Conservation (phyloP, 495 filamentous ascomycete species). For the Trichoderma erinaceum region DNA sequence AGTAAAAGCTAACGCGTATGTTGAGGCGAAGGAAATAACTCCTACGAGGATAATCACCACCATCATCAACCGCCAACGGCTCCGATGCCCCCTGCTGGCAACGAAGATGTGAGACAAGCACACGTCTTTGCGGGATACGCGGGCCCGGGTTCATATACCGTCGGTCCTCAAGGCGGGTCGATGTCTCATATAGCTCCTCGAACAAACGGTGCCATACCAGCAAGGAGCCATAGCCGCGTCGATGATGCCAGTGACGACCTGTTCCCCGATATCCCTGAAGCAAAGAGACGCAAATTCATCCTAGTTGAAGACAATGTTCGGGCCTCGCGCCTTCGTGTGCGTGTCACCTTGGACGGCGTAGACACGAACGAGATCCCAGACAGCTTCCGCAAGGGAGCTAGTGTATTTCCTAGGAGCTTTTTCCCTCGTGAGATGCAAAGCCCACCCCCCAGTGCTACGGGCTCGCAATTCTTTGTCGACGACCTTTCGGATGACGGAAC, state of each 20-base stretch:
- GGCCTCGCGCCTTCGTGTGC: slow-evolving; percentile 70
- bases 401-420: slow-evolving; percentile 84
- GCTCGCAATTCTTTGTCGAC: slow-evolving; percentile 59
- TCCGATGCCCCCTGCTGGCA: slow-evolving; percentile 37
- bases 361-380: slow-evolving; percentile 92
- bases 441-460: slow-evolving; percentile 59
- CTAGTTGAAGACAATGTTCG: slow-evolving; percentile 83
- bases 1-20: slow-evolving; percentile 20
- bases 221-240: slow-evolving; percentile 21
- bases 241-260: slow-evolving; percentile 55
- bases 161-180: slow-evolving; percentile 44
- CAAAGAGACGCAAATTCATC: slow-evolving; percentile 92
- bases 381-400: slow-evolving; percentile 79
- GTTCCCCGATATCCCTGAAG: slow-evolving; percentile 78
- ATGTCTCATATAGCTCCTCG: slow-evolving; percentile 57
- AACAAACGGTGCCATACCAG: neutral
- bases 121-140: slow-evolving; percentile 77
- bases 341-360: slow-evolving; percentile 79
- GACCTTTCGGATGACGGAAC: slow-evolving; percentile 55
- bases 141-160: slow-evolving; percentile 50
- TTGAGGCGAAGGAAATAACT: slow-evolving; percentile 45
- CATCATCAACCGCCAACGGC: slow-evolving; percentile 55
- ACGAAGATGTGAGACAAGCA: slow-evolving; percentile 60
- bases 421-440: slow-evolving; percentile 82
- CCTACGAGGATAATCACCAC: slow-evolving; percentile 51